Percentiles rank a stretch among this genome's conserved stretches.
Conservation (phyloP, 345 rosid species). For the Salix dunnii region DNA sequence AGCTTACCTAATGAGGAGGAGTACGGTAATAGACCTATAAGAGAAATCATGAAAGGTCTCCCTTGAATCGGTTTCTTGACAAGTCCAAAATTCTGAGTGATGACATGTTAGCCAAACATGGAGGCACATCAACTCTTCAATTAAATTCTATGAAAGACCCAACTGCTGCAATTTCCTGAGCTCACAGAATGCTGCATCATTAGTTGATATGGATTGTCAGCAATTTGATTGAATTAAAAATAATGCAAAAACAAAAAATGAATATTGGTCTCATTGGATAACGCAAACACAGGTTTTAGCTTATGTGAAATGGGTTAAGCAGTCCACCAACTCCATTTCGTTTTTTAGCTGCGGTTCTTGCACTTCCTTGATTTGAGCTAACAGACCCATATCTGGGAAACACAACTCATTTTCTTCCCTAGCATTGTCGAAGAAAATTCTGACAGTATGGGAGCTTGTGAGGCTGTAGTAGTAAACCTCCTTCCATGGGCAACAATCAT, state of each 20-base stretch:
- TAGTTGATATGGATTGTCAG: background rate
- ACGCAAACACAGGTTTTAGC: background rate
- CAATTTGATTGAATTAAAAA: background rate
- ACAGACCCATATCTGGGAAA: slow-evolving; percentile 17
- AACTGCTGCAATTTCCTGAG: background rate
- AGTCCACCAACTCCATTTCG: slow-evolving; percentile 18
- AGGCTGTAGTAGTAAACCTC: slow-evolving; percentile 9
- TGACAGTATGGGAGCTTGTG: slow-evolving; percentile 15
- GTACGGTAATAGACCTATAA: no score
- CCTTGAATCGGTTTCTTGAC: slow-evolving; percentile 11
- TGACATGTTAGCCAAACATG: slow-evolving; percentile 18
- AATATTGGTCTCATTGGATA: no score
- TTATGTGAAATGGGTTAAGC: background rate
- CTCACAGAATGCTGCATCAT: slow-evolving; percentile 16
- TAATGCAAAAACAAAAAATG: no score
- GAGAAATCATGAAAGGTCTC: no score
- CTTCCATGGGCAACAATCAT: slow-evolving; percentile 19
- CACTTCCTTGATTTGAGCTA: slow-evolving; percentile 17
- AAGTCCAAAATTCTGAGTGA: slow-evolving; percentile 4
- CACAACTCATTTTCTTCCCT: slow-evolving; percentile 6
- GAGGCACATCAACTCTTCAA: background rate
- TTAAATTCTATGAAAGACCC: slow-evolving; percentile 15
- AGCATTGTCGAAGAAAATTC: slow-evolving; percentile 3
- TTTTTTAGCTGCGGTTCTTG: background rate
- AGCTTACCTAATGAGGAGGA: no score